These are phyloP conservation scores for Naganishia vishniacii DNA, from an alignment of 768 basidiomycete genomes.

Conservation along the genomic window DNA sequence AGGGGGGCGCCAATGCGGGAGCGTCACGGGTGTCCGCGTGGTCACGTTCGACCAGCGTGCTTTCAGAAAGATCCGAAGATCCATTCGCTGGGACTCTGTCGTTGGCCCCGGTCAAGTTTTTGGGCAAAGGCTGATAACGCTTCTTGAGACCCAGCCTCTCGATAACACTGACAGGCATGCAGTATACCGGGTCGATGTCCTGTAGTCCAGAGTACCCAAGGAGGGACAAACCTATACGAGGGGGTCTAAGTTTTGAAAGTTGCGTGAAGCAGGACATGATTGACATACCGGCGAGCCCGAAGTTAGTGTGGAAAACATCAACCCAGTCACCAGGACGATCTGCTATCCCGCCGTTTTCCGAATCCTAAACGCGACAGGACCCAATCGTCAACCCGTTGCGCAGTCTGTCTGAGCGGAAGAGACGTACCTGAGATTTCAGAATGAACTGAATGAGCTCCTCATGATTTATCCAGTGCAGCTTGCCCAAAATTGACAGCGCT, in stretches of 20 bases:
- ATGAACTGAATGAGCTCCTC: conserved; percentile 75
- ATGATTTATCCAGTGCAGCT: conserved; percentile 78
- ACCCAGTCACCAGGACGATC: conserved; percentile 88
- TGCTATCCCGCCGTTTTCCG: conserved; percentile 84
- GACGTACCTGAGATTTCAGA: conserved; percentile 70
- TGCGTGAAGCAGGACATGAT: background rate
- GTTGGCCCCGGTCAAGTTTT: background rate
- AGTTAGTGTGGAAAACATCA: conserved; percentile 95
- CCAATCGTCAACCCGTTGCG: too few relatives aligned
- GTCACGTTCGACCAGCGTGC: background rate
- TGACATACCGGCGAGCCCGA: conserved; percentile 72
- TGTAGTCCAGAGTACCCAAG: conserved; percentile 77
- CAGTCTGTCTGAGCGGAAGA: too few relatives aligned
- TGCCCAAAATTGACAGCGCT: conserved; percentile 73
- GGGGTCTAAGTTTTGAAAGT: background rate
- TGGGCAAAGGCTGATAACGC: conserved; percentile 25
- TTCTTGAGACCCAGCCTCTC: conserved; percentile 59
- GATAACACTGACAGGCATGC: conserved; percentile 79
- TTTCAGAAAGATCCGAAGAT: background rate
- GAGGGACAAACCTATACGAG: conserved; percentile 67
- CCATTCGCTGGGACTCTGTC: background rate
- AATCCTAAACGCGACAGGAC: conserved; percentile 64
- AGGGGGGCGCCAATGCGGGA: background rate
- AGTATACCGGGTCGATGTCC: conserved; percentile 89
- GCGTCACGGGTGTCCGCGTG: too few relatives aligned